Conservation (phyloP, 1,139 yeast species). For the Protomyces lactucae-debilis region DNA sequence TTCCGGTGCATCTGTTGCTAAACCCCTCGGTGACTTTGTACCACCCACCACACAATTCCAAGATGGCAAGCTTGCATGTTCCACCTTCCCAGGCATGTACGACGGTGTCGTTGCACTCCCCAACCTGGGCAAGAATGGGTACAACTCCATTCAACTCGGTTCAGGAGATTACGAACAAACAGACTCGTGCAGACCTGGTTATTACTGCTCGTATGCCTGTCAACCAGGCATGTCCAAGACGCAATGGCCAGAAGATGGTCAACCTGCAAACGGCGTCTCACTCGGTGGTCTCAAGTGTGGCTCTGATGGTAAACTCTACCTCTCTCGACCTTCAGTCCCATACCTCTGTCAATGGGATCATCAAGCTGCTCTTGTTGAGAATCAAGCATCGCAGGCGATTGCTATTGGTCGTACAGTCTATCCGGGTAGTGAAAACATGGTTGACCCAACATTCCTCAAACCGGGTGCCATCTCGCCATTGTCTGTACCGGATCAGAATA, state of each 20-base stretch:
- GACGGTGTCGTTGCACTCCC: conserved; percentile 76
- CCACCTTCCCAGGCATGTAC: conserved; percentile 77
- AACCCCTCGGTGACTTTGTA: conserved; percentile 6
- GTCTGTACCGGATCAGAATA: conserved; percentile 70
- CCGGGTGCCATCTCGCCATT: conserved; percentile 64
- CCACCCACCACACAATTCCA: conserved; percentile 55
- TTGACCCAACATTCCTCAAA: conserved; percentile 73
- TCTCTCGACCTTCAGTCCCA: conserved; percentile 57
- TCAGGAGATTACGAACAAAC: conserved; percentile 51
- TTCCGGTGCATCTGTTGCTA: conserved; percentile 8
- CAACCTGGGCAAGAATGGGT: conserved; percentile 82
- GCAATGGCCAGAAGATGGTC: conserved; percentile 77
- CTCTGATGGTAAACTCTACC: conserved; percentile 64
- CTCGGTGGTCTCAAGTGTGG: conserved; percentile 85
- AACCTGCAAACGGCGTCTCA: conserved; percentile 81
- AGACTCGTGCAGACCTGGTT: conserved; percentile 71
- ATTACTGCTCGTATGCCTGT: conserved; percentile 94
- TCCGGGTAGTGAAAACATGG: conserved; percentile 99
- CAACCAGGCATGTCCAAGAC: conserved; percentile 96
- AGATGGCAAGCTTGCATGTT: conserved; percentile 77
- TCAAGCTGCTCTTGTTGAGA: conserved; percentile 61
- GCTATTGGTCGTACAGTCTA: conserved; percentile 96
- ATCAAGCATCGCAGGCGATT: conserved; percentile 58
- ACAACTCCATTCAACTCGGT: conserved; percentile 71
- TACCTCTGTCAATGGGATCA: conserved; percentile 83